These are phyloP conservation scores for Beta lomatogona DNA, from an alignment of 179 eudicot genomes.

Conservation along the genomic window DNA sequence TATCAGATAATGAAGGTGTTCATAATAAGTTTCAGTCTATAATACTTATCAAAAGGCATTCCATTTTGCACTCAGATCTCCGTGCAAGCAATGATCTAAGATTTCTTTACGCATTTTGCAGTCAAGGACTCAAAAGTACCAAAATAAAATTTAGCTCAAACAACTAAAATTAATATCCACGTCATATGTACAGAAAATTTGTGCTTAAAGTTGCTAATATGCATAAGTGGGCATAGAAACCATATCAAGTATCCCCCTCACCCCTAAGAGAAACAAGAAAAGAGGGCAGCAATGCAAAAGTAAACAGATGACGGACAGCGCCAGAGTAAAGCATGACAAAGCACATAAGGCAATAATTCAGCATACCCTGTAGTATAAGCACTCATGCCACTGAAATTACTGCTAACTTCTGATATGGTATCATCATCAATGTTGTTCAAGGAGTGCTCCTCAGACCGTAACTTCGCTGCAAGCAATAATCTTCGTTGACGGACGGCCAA, in stretches of 20 bases:
- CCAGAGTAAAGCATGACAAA: constrained; percentile 16
- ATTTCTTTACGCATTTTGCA: background rate
- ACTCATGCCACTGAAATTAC: constrained; percentile 98
- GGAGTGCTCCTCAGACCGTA: constrained; percentile 70
- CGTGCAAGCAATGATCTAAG: background rate
- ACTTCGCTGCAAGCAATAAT: constrained; percentile 78
- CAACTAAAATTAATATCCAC: too few relatives aligned
- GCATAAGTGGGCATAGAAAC: background rate
- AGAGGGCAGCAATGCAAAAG: background rate
- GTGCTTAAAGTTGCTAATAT: background rate
- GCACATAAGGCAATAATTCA: constrained; percentile 15
- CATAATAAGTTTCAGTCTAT: too few relatives aligned
- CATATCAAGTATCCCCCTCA: background rate
- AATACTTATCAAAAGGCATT: too few relatives aligned
- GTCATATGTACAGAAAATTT: too few relatives aligned
- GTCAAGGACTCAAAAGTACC: background rate
- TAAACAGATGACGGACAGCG: background rate
- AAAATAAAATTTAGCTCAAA: background rate
- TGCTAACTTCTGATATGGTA: constrained; percentile 85
- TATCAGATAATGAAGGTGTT: too few relatives aligned
- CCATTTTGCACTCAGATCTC: too few relatives aligned
- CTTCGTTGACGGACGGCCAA: constrained; percentile 92
- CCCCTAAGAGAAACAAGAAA: background rate
- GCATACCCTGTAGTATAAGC: constrained; percentile 92
- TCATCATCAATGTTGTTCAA: constrained; percentile 74